Percentiles rank a stretch among this genome's conserved stretches.
Evolutionary conservation across 805 yeast genomes (phyloP).

Genomic region (Hanseniaspora meyeri): DNA sequence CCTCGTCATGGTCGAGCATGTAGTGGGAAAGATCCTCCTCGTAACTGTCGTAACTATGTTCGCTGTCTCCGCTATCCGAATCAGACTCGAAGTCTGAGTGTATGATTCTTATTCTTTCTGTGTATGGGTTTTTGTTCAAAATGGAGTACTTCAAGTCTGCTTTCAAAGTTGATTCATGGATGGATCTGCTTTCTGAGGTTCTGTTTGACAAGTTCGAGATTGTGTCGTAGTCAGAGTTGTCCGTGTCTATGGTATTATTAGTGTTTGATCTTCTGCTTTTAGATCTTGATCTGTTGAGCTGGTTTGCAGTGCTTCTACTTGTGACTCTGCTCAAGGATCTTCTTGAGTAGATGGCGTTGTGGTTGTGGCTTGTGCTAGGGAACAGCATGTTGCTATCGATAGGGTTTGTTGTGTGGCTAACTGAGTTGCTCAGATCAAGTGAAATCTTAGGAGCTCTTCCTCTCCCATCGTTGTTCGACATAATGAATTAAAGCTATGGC

Average conservation of each 20-base stretch:
- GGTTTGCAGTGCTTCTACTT: not conserved
- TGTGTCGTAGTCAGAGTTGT: not conserved
- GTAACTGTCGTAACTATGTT: not conserved
- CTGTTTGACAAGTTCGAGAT: not conserved
- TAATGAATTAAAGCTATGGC: not conserved
- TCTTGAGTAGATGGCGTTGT: conserved; percentile 11
- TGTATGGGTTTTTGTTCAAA: conserved; percentile 6
- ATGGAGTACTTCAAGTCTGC: conserved; percentile 7
- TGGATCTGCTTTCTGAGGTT: conserved; percentile 6
- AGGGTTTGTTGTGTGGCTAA: not conserved
- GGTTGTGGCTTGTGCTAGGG: not conserved
- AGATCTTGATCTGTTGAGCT: not conserved
- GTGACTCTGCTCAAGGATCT: conserved; percentile 11
- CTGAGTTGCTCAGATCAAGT: not conserved
- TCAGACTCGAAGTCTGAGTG: not conserved
- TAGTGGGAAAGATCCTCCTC: not conserved
- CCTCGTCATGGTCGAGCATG: not conserved
- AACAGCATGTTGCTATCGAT: conserved; percentile 1
- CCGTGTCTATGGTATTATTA: not conserved
- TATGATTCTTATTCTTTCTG: conserved; percentile 4
- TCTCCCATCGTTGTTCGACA: conserved; percentile 1
- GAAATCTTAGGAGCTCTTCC: conserved; percentile 10
- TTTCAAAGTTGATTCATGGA: conserved; percentile 4
- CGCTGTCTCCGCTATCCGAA: not conserved
- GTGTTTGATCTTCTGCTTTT: not conserved